These are phyloP conservation scores for Zymoseptoria tritici DNA, from an alignment of 2,329 filamentous ascomycete species.

Conservation along the genomic window DNA sequence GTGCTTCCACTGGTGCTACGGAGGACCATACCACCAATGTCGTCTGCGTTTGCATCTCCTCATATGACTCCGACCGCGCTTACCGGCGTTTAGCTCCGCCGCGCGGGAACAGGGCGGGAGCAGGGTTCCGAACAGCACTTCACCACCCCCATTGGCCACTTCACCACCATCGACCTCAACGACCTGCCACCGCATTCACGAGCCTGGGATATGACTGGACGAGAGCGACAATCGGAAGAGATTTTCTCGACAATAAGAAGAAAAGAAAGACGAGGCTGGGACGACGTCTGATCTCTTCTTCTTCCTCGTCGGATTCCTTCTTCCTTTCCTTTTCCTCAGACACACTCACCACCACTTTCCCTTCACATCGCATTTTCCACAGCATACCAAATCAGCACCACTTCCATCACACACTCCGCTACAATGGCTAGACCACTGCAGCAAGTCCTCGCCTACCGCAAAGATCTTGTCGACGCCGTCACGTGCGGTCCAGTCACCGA, in stretches of 20 bases:
- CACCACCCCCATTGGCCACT: neutral
- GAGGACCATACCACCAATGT: neutral
- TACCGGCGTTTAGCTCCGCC: neutral
- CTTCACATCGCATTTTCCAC: neutral
- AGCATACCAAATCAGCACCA: neutral
- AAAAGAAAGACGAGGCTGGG: neutral
- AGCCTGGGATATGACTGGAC: neutral
- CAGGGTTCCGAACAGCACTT: neutral
- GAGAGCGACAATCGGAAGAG: too few relatives aligned
- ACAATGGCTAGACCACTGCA: constrained; percentile 6
- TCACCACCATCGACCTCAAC: neutral
- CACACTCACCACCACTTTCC: neutral
- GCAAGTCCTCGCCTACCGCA: constrained; percentile 5
- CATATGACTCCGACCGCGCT: neutral
- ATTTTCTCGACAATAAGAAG: neutral
- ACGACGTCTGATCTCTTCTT: neutral
- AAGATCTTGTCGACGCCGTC: constrained; percentile 8
- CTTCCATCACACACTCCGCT: neutral
- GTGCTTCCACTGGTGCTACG: neutral
- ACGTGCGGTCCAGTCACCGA: constrained; percentile 3
- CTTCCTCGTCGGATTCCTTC: neutral
- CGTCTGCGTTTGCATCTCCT: neutral
- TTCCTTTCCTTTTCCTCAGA: neutral
- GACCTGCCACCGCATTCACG: neutral
- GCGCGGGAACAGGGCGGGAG: neutral